Conservation (phyloP, 345 rosid genomes). For the Moricandia moricandioides region DNA sequence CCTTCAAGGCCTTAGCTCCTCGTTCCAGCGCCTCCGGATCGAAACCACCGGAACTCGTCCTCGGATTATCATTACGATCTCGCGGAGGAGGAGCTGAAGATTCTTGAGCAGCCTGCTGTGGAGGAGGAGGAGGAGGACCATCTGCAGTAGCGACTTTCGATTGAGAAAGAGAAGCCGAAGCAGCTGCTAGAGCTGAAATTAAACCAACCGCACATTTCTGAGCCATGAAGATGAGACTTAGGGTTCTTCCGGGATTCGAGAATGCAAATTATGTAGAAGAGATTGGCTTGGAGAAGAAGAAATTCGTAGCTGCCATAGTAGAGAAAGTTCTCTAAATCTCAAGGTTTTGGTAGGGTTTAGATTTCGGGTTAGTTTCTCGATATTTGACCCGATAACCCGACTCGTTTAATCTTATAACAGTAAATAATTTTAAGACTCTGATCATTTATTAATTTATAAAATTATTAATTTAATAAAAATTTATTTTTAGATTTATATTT, state of each 20-base stretch:
- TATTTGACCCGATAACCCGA: constrained; percentile 24
- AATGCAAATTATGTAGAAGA: constrained; percentile 28
- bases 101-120: constrained; percentile 28
- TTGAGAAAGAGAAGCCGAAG: constrained; percentile 48
- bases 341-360: constrained; percentile 57
- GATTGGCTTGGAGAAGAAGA: constrained; percentile 41
- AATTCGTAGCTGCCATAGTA: neutral
- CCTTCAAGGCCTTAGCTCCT: constrained; percentile 74
- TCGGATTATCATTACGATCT: constrained; percentile 68
- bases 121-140: constrained; percentile 40
- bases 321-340: constrained; percentile 1
- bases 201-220: constrained; percentile 59
- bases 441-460: no score
- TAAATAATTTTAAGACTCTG: no score
- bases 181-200: constrained; percentile 67
- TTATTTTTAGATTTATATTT: no score
- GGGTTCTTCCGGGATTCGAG: neutral
- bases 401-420: neutral
- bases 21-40: constrained; percentile 93
- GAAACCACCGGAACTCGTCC: constrained; percentile 83
- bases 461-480: no score
- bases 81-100: constrained; percentile 18
- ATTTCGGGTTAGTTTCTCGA: neutral
- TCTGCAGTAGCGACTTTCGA: constrained; percentile 56
- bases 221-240: constrained; percentile 44